Evolutionary conservation across 179 eudicot species (phyloP), one percentile per base, ranked within the genome.

Genomic region (Spergularia azorica): DNA sequence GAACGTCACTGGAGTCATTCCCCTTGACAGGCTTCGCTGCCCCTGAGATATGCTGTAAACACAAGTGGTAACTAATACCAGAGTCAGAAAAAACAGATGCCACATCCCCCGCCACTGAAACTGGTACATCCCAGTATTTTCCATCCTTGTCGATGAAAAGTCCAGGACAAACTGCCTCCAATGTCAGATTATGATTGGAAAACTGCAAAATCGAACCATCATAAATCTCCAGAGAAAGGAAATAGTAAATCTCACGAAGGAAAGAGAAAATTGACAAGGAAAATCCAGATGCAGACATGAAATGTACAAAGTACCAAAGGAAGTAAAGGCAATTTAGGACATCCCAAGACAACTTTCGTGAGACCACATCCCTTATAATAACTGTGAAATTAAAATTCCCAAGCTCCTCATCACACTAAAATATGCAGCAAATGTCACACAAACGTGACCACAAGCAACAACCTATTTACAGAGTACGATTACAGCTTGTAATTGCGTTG

Each of bases 81-180:
- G 86, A 76, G 64, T 88, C 88, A 67, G 86, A 79, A 77, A 90
- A 74, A 73, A 90, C 85, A n/a, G 95, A 90, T 75, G 95, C 88
- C 75, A 94, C 81, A 85, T 94, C 97, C 60, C 88, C 77, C 56
- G 93, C 85, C 84, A 89, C 70, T 70, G 93, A 85, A 73, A 88
- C 86, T 15, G 98, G 98, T 68, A 88, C 91, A 67, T 92, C 95
- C 98, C 97, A 94, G 83, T 88, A 94, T 57, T 80, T 85, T 69
- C 95, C 95, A 77, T 76, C 52, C 78, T 88, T 77, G 82, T 92
- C 95, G 67, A 90, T 76, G 67, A 79, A 89, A 73, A 92, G 91
- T 72, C 87, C 89, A 64, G 97, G 97, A 64, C 85, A 85, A 81
- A 86, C 80, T 65, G 95, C 89, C 80, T 90, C 98, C 84, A 92